These are phyloP conservation scores for Fraxinus nigra DNA, from an alignment of 305 asterid species.

Conservation along the genomic window DNA sequence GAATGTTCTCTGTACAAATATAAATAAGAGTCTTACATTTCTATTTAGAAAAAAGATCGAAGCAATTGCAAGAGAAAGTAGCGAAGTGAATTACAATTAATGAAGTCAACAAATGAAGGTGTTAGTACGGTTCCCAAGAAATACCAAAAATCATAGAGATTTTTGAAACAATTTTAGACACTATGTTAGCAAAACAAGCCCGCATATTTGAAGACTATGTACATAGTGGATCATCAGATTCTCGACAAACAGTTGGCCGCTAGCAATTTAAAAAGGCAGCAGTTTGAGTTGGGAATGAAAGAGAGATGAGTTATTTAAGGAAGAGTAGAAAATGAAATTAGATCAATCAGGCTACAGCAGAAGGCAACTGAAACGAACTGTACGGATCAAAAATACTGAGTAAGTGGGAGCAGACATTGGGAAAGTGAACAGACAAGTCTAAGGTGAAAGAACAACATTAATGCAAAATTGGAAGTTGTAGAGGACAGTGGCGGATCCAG, in stretches of 20 bases:
- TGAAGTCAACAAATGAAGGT: not conserved
- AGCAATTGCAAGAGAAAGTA: not conserved
- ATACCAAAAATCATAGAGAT: not conserved
- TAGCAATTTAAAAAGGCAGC: not conserved
- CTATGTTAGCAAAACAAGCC: not conserved
- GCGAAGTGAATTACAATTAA: not conserved
- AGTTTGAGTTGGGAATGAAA: conserved; percentile 2
- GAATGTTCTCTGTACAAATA: not conserved
- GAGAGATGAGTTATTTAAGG: conserved; percentile 1
- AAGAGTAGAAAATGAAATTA: not conserved
- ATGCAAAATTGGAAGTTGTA: not conserved
- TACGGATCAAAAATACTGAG: not conserved
- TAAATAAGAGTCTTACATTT: not conserved
- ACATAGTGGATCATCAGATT: not conserved
- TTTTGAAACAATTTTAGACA: not conserved
- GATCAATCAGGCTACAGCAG: not conserved
- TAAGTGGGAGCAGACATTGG: not conserved
- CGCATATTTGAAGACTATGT: not conserved
- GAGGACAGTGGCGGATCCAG: not conserved
- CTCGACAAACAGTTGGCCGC: not conserved
- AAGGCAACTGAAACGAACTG: conserved; percentile 4
- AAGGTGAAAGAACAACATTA: conserved; percentile 7
- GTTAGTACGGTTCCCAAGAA: not conserved
- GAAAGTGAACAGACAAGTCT: not conserved
- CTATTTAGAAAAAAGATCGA: not conserved